Evolutionary conservation across 805 yeast genomes (phyloP), one percentile per base, ranked within the genome.

Genomic region (Saturnispora mendoncae): DNA sequence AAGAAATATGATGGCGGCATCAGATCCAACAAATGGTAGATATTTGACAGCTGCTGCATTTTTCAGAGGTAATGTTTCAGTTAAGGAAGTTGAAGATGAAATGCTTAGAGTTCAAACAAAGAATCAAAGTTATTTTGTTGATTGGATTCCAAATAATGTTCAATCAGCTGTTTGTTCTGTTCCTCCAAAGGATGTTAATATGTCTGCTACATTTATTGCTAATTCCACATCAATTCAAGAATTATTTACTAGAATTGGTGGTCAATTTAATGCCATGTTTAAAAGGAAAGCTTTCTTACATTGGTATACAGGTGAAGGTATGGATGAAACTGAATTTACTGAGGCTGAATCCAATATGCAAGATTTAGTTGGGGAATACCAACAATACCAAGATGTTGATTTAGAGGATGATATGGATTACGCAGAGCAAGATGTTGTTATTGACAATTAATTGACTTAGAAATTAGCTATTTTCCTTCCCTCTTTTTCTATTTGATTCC

Each of bases 111-210:
- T 84, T 47, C 92, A 85, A 67, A 76, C 80, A 47, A 80, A 82
- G 66, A 82, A 85, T 65, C 71, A 86, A 19, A 76, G 80, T 45
- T 79, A 82, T 62, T 87, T 87, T 56, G 96, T 87, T 41, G 95
- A 86, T 64, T 87, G 95, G 95, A 87, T 87, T 66, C 95, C 96
- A 55, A 84, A 84, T 65, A 87, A 87, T 58, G 94, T 87, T 51
- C 95, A 87, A 69, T 82, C 95, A 28, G 87, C 96, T 37, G 85
- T 87, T 43, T 87, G 96, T 66, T 78, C 88, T 18, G 92, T 85
- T 46, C 84, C 96, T 29, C 95, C 95, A 53, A 76, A 73, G 62
- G 90, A 73, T 55, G 70, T 81, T 54, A 88, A 83, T 57, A 84
- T 84, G 84, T 69, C 94, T 44, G 96, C 95, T 34, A 87, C 96